phyloP scores from a whole-genome alignment of 1,284 basidiomycete genomes.

The Ceratobasidium sp. region DNA sequence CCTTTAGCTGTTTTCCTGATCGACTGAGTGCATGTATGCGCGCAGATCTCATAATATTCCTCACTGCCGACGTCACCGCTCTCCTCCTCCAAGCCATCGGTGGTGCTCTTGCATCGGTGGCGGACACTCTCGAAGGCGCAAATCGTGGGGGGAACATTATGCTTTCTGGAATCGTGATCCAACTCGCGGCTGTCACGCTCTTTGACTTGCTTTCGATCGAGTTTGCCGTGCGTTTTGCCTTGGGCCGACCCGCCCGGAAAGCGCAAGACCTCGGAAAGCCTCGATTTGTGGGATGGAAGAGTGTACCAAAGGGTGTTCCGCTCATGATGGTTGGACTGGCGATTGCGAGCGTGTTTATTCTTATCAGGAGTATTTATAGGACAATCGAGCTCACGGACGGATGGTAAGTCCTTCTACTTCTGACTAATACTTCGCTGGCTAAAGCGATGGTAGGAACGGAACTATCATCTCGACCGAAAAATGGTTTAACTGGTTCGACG shows the following conservation, averaged over 20 bases:
- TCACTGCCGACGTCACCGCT: conserved; percentile 58
- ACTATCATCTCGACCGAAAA: conserved; percentile 33
- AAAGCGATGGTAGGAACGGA: conserved; percentile 10
- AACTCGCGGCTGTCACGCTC: conserved; percentile 21
- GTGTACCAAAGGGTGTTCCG: conserved; percentile 1
- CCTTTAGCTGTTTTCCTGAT: neutral
- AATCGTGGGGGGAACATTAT: conserved; percentile 51
- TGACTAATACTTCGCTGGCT: neutral
- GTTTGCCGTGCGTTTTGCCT: conserved; percentile 33
- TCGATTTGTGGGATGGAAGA: neutral
- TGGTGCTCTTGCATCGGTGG: conserved; percentile 56
- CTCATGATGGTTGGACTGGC: conserved; percentile 47
- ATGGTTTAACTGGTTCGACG: conserved; percentile 44
- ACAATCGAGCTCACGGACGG: conserved; percentile 47
- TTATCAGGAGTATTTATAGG: conserved; percentile 47
- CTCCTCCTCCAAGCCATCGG: conserved; percentile 61
- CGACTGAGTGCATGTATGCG: neutral
- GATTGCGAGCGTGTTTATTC: conserved; percentile 46
- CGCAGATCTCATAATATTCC: conserved; percentile 57
- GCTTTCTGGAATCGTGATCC: conserved; percentile 50
- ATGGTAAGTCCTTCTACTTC: neutral
- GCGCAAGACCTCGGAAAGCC: neutral
- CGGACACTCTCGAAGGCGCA: conserved; percentile 40
- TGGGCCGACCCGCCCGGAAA: neutral
- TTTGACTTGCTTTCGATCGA: conserved; percentile 36